A percentile compares a stretch with the other conserved stretches of the same genome.
Evolutionary conservation across 148 eudicot species (phyloP).

Genomic region (Silene conica): DNA sequence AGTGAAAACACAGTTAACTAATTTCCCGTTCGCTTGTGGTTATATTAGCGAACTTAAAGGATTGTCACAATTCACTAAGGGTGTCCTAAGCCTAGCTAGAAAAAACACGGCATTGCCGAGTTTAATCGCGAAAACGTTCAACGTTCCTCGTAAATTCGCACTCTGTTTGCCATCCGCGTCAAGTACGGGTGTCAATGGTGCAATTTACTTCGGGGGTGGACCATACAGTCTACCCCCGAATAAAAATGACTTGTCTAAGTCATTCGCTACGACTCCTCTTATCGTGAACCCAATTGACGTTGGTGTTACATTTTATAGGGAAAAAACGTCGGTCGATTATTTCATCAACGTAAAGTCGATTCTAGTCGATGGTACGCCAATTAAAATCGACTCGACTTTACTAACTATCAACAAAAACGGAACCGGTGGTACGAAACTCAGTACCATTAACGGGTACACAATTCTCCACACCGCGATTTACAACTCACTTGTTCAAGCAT

Average conservation of each 20-base stretch:
- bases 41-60: constrained; percentile 35
- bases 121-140: constrained; percentile 18
- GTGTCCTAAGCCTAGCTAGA: constrained; percentile 36
- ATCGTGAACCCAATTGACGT: constrained; percentile 35
- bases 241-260: constrained; percentile 17
- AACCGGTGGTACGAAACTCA: constrained; percentile 35
- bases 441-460: constrained; percentile 32
- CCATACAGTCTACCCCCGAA: constrained; percentile 33
- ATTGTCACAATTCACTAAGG: constrained; percentile 20
- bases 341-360: constrained; percentile 35
- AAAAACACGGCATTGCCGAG: constrained; percentile 21
- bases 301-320: constrained; percentile 19
- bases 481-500: constrained; percentile 23
- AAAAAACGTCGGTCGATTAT: constrained; percentile 31
- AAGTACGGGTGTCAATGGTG: constrained; percentile 22
- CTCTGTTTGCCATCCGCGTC: constrained; percentile 35
- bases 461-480: constrained; percentile 34
- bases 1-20: neutral
- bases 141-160: constrained; percentile 31
- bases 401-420: constrained; percentile 26
- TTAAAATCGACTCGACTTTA: constrained; percentile 20
- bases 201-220: constrained; percentile 45
- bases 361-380: constrained; percentile 13
- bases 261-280: constrained; percentile 30
- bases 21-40: constrained; percentile 37